These are phyloP conservation scores for Cylindrotheca closterium DNA, from an alignment of 108 stramenopile species.

Conservation along the genomic window DNA sequence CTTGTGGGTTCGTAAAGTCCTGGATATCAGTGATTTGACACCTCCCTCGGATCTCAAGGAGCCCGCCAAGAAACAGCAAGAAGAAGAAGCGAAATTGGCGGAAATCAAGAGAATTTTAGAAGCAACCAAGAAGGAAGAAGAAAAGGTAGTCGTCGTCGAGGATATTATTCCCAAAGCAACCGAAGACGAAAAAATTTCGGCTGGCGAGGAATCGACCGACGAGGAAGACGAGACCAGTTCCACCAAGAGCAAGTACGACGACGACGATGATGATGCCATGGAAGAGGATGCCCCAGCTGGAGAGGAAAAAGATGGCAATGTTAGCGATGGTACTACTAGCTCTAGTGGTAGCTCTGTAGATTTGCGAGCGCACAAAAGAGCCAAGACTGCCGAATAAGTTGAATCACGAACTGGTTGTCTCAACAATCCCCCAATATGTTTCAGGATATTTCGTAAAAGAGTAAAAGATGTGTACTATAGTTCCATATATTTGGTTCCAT, in stretches of 20 bases:
- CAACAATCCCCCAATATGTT: background rate
- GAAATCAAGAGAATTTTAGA: conserved; percentile 4
- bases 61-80: background rate
- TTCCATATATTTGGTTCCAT: background rate
- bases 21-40: conserved; percentile 25
- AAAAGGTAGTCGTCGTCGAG: background rate
- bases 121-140: conserved; percentile 1
- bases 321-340: conserved; percentile 11
- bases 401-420: background rate
- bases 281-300: background rate
- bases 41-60: background rate
- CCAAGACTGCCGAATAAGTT: background rate
- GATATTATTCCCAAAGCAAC: background rate
- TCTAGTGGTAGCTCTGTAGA: conserved; percentile 32
- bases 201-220: background rate
- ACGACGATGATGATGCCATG: background rate
- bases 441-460: background rate
- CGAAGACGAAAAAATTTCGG: background rate
- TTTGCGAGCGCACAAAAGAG: conserved; percentile 21
- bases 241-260: background rate
- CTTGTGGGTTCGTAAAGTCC: conserved; percentile 22
- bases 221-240: background rate
- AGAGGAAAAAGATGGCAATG: background rate
- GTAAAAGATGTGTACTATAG: background rate
- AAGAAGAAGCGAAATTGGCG: background rate